Conservation (phyloP, 345 rosid species). For the Eucalyptus cloeziana region DNA sequence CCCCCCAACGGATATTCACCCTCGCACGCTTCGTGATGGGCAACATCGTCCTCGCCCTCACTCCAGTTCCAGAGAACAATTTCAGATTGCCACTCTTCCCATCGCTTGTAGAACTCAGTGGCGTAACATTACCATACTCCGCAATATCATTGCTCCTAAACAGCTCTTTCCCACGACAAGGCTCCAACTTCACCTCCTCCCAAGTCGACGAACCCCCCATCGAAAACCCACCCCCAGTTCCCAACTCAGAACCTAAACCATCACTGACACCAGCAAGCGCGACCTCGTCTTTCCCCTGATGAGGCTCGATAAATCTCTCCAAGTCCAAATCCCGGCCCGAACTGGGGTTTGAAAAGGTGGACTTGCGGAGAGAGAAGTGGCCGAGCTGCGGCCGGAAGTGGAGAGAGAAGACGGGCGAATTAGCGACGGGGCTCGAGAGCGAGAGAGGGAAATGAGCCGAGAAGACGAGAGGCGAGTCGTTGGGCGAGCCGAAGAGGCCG, state of each 20-base stretch:
- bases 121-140: neutral
- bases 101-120: neutral
- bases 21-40: constrained; percentile 26
- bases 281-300: neutral
- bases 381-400: constrained; percentile 56
- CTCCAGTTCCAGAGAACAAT: constrained; percentile 11
- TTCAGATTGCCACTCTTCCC: neutral
- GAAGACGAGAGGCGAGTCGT: constrained; percentile 43
- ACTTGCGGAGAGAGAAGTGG: constrained; percentile 31
- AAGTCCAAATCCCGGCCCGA: neutral
- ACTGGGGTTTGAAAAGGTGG: constrained; percentile 18
- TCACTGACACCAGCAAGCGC: neutral
- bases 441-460: constrained; percentile 38
- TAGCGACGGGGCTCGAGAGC: neutral
- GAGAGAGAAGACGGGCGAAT: constrained; percentile 41
- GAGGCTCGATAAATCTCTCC: neutral
- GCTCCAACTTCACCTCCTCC: constrained; percentile 55
- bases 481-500: constrained; percentile 53
- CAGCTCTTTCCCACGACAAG: constrained; percentile 3
- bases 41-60: constrained; percentile 34
- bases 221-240: constrained; percentile 2
- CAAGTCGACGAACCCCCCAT: constrained; percentile 16
- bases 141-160: neutral
- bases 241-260: neutral
- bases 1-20: constrained; percentile 39